These are phyloP conservation scores for Teratosphaeria gauchensis DNA, from an alignment of 2,329 filamentous ascomycete genomes.

Conservation along the genomic window DNA sequence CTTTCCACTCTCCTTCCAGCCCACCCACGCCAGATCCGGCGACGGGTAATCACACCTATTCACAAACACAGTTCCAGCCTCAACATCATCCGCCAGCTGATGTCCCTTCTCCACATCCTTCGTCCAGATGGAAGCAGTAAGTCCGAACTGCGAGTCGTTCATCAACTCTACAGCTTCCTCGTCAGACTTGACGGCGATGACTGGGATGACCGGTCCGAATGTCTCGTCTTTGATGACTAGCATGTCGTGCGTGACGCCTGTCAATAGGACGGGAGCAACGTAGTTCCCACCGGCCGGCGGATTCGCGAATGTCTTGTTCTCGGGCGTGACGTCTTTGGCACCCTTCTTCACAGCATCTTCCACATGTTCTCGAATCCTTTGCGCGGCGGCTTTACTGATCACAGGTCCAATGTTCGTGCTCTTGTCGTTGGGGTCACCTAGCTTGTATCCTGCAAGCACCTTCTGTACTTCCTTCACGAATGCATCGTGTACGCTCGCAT, in stretches of 20 bases:
- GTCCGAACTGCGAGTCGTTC: conserved; percentile 90
- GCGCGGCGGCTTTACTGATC: conserved; percentile 68
- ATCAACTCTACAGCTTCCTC: conserved; percentile 73
- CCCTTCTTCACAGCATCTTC: conserved; percentile 74
- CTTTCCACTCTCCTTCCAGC: conserved; percentile 94
- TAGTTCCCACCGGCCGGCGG: conserved; percentile 76
- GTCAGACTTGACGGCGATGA: conserved; percentile 77
- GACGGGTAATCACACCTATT: conserved; percentile 89
- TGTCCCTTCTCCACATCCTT: conserved; percentile 71
- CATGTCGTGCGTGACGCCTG: conserved; percentile 73
- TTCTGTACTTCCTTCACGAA: conserved; percentile 73
- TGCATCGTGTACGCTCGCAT: conserved; percentile 70
- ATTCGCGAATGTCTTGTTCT: conserved; percentile 65
- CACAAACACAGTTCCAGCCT: conserved; percentile 92
- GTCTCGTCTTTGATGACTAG: conserved; percentile 87
- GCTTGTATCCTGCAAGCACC: conserved; percentile 66
- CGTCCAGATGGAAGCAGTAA: conserved; percentile 97
- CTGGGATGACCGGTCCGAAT: conserved; percentile 83
- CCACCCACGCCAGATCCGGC: conserved; percentile 57
- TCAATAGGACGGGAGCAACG: conserved; percentile 75
- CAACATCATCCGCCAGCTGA: conserved; percentile 67
- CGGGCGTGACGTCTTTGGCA: conserved; percentile 73
- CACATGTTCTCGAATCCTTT: conserved; percentile 68
- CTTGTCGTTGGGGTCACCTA: conserved; percentile 78
- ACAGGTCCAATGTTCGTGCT: conserved; percentile 80